These are phyloP conservation scores for Lasiosphaeria hispida DNA, from an alignment of 495 filamentous ascomycete genomes.

Conservation along the genomic window DNA sequence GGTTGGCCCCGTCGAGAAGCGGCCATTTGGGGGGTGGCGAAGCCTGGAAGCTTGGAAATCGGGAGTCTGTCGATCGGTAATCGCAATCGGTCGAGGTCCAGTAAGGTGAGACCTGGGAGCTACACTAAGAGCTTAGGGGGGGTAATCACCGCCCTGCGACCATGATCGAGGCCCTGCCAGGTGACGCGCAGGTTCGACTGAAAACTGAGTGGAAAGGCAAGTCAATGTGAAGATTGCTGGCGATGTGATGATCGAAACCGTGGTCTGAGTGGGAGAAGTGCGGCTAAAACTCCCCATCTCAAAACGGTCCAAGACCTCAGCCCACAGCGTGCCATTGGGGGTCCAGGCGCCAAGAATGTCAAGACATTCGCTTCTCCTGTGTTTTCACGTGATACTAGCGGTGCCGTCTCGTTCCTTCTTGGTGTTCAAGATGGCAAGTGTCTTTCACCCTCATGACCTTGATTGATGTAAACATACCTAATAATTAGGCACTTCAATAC, in stretches of 20 bases:
- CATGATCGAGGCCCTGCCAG: constrained; percentile 12
- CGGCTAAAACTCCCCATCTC: constrained; percentile 6
- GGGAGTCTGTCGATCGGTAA: not conserved
- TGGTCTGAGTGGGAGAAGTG: too few relatives aligned
- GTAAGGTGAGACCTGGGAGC: too few relatives aligned
- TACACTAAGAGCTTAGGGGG: not conserved
- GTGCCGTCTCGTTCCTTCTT: not conserved
- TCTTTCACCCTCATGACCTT: too few relatives aligned
- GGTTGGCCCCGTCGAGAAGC: constrained; percentile 50
- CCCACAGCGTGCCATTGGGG: not conserved
- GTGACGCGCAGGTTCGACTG: not conserved
- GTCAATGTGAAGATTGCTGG: not conserved
- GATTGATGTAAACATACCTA: too few relatives aligned
- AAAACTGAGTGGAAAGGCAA: not conserved
- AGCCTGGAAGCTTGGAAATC: not conserved
- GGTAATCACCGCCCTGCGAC: constrained; percentile 8
- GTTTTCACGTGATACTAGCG: constrained; percentile 1
- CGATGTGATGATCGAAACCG: too few relatives aligned
- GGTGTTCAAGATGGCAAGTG: not conserved
- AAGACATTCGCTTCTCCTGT: not conserved
- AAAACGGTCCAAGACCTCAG: not conserved
- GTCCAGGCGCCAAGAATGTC: not conserved
- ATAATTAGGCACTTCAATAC: too few relatives aligned
- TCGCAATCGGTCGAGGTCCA: too few relatives aligned
- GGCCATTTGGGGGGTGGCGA: constrained; percentile 39